Evolutionary conservation across 495 filamentous ascomycete genomes (phyloP), one percentile per base, ranked within the genome.

Genomic region (Neurospora sp.): DNA sequence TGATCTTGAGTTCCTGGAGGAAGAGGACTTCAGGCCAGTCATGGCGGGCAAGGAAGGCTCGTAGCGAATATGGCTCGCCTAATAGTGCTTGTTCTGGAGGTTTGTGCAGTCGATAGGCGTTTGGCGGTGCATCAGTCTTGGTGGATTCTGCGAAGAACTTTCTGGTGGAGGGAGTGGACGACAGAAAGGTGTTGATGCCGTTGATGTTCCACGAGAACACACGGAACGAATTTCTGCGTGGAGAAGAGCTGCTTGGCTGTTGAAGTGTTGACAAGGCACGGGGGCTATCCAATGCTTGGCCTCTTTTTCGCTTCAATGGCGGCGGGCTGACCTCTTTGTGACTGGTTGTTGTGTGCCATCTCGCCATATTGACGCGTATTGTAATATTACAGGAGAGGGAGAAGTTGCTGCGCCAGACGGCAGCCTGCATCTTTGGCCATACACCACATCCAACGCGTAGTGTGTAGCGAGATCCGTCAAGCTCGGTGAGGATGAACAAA

Each of bases 1-100:
- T 78, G 71, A 88, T 84, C 68, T 88, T 88, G 40, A 88, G 81
- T 77, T 88, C 87, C 77, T 88, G 86, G 9, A 88, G 78, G 71
- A 81, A 84, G 27, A 88, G 76, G 40, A 87, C 72, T 22, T 85
- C 76, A 3, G 87, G 87, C 75, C 78, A 87, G 69, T 75, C 68
- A 77, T 87, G 86, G 31, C 84, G 79, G 42, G 77, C 72, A 16
- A 88, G 81, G 68, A 85, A 85, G 35, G 74, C 74, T 9, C 85
- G 81, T 22, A 88, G 73, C 5, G 80, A 74, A 20, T 27, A n/a
- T 22, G 61, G 37, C 1, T 37, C 61, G 9, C 14, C 71, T 20
- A 48, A 20, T 16, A 16, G 39, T 18, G 27, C 27, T 61, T 61
- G 10, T 31, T 16, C 27, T 16, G 6, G 12, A 20, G 16, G 16